Evolutionary conservation across 148 eudicot species (phyloP).

Genomic region (Vaccinium corymbosum): DNA sequence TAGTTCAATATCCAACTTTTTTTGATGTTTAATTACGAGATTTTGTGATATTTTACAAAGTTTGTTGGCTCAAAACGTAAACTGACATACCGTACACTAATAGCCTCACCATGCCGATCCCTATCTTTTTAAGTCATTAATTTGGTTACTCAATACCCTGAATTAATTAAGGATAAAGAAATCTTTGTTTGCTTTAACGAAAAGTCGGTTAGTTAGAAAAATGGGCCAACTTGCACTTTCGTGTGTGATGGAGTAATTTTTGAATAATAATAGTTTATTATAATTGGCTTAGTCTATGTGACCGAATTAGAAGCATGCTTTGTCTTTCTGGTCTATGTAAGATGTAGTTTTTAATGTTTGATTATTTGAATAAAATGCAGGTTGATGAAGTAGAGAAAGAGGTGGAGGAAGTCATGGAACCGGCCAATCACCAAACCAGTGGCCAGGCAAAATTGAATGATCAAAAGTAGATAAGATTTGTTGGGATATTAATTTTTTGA

Average conservation of each 20-base stretch:
- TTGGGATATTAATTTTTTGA: not conserved
- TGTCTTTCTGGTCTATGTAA: not conserved
- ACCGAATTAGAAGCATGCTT: not conserved
- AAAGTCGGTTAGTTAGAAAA: not conserved
- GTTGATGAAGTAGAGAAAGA: constrained; percentile 29
- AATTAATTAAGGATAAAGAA: not conserved
- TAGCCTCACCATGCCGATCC: no score
- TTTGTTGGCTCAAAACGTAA: no score
- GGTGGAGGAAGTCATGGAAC: constrained; percentile 14
- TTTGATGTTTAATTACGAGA: no score
- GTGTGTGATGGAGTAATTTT: not conserved
- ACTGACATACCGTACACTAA: no score
- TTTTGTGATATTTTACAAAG: no score
- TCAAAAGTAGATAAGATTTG: not conserved
- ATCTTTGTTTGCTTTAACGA: not conserved
- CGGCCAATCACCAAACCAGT: not conserved
- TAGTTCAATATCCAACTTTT: no score
- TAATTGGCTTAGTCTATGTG: not conserved
- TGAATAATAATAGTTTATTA: no score
- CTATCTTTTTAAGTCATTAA: no score
- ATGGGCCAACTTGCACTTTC: not conserved
- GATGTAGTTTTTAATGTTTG: not conserved
- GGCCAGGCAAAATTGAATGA: constrained; percentile 7
- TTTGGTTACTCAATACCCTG: not conserved
- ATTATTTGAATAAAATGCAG: constrained; percentile 22